phyloP scores from a whole-genome alignment of 78 protist genomes.

The Dictyostelium capitatum region DNA sequence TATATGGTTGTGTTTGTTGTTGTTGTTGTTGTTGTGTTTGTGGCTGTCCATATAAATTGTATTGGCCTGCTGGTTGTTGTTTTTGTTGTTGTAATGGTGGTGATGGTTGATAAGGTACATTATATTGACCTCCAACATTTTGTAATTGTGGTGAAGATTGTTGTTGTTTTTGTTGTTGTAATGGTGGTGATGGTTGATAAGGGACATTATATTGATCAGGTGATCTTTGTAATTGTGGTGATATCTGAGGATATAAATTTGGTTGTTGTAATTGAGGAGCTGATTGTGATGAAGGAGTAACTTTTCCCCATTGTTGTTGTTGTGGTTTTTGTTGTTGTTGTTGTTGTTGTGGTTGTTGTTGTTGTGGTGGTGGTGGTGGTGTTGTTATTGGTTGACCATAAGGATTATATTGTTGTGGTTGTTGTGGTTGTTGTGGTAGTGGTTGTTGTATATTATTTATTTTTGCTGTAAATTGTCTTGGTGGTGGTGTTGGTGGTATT shows the following conservation, averaged over 20 bases:
- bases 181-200: not conserved
- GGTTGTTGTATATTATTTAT: not conserved
- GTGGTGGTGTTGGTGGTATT: constrained; percentile 11
- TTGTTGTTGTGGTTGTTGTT: not conserved
- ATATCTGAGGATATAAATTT: no score
- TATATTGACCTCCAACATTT: not conserved
- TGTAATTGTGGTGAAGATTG: not conserved
- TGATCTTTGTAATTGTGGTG: not conserved
- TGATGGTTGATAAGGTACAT: not conserved
- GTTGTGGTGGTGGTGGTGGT: not conserved
- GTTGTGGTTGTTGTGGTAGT: not conserved
- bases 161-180: not conserved
- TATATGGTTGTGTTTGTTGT: not conserved
- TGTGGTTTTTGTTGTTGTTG: not conserved
- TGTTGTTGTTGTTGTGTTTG: no score
- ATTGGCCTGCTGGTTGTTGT: not conserved
- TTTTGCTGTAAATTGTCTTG: not conserved
- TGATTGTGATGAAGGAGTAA: not conserved
- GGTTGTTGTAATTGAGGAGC: not conserved
- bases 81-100: not conserved
- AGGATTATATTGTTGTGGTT: not conserved
- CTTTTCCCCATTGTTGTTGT: not conserved
- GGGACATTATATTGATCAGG: not conserved
- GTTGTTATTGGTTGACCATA: not conserved
- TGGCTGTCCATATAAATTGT: no score